phyloP scores from a whole-genome alignment of 495 filamentous ascomycete genomes.

The Cudoniella acicularis region DNA sequence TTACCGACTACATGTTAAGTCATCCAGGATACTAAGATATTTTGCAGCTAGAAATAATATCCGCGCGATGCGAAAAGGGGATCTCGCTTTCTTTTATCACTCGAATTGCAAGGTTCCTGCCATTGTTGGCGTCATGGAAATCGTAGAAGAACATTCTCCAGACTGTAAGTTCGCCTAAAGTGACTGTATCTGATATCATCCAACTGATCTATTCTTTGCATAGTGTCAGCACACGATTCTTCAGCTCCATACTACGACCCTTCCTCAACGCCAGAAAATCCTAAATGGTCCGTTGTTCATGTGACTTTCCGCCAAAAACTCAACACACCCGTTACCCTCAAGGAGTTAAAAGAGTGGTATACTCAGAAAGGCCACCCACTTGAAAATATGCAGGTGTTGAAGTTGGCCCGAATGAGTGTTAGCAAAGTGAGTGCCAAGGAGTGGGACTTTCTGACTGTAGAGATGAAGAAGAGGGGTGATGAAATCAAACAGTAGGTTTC shows the following conservation, averaged over 20 bases:
- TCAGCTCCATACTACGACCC: slow-evolving; percentile 80
- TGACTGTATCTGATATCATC: background rate
- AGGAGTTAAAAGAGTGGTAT: slow-evolving; percentile 65
- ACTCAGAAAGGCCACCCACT: slow-evolving; percentile 56
- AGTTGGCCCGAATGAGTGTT: slow-evolving; percentile 77
- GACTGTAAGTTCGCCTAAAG: slow-evolving; percentile 55
- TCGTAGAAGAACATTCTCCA: slow-evolving; percentile 74
- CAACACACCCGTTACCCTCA: slow-evolving; percentile 62
- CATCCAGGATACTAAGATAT: background rate
- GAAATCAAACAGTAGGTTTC: slow-evolving; percentile 5
- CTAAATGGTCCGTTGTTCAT: slow-evolving; percentile 86
- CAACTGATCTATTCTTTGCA: background rate
- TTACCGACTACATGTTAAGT: background rate
- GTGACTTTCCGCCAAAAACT: slow-evolving; percentile 85
- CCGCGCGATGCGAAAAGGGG: slow-evolving; percentile 83
- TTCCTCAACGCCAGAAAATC: slow-evolving; percentile 61
- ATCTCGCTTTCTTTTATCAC: slow-evolving; percentile 95
- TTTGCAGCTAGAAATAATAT: slow-evolving; percentile 75
- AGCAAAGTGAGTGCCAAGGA: slow-evolving; percentile 67
- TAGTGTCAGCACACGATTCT: slow-evolving; percentile 78
- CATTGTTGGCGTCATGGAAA: slow-evolving; percentile 90
- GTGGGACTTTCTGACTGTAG: slow-evolving; percentile 73
- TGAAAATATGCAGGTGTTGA: slow-evolving; percentile 80
- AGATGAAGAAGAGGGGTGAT: slow-evolving; percentile 40
- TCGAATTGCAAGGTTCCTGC: slow-evolving; percentile 91